These are phyloP conservation scores for Microdochium trichocladiopsis DNA, from an alignment of 2,329 filamentous ascomycete species.

Conservation along the genomic window DNA sequence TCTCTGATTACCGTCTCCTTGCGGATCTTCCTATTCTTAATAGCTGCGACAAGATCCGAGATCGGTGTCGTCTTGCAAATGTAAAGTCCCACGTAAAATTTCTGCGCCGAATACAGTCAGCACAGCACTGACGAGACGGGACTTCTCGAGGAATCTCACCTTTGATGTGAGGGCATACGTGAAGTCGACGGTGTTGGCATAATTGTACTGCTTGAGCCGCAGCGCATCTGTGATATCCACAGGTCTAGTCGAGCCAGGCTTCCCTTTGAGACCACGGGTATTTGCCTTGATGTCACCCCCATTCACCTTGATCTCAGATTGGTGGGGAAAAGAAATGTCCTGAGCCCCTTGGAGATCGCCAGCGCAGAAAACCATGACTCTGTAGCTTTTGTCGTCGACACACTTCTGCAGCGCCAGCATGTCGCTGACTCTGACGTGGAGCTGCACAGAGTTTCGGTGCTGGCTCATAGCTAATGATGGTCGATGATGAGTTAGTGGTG, in stretches of 20 bases:
- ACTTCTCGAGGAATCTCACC: slow-evolving; percentile 44
- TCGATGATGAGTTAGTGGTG: background rate
- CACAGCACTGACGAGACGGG: background rate
- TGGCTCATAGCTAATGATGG: slow-evolving; percentile 44
- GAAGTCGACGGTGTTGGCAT: slow-evolving; percentile 72
- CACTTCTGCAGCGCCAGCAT: slow-evolving; percentile 47
- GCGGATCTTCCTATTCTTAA: slow-evolving; percentile 66
- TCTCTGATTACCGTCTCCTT: slow-evolving; percentile 79
- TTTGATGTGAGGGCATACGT: slow-evolving; percentile 90
- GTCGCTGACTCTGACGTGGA: slow-evolving; percentile 41
- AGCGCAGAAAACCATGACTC: slow-evolving; percentile 80
- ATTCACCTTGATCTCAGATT: slow-evolving; percentile 90
- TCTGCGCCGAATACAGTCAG: slow-evolving; percentile 37
- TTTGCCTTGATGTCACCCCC: slow-evolving; percentile 86
- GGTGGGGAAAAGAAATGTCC: slow-evolving; percentile 84
- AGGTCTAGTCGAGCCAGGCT: slow-evolving; percentile 87
- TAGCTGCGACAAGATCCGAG: slow-evolving; percentile 60
- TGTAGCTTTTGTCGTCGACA: slow-evolving; percentile 51
- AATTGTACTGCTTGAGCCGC: slow-evolving; percentile 58
- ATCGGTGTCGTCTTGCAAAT: slow-evolving; percentile 70
- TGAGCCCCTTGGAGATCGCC: slow-evolving; percentile 55
- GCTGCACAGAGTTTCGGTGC: slow-evolving; percentile 39
- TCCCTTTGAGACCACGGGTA: slow-evolving; percentile 89
- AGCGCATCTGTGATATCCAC: slow-evolving; percentile 81
- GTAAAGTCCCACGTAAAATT: slow-evolving; percentile 65